Percentiles rank a stretch among this genome's conserved stretches.
Evolutionary conservation across 148 eudicot genomes (phyloP).

Genomic region (Rhododendron simsii): DNA sequence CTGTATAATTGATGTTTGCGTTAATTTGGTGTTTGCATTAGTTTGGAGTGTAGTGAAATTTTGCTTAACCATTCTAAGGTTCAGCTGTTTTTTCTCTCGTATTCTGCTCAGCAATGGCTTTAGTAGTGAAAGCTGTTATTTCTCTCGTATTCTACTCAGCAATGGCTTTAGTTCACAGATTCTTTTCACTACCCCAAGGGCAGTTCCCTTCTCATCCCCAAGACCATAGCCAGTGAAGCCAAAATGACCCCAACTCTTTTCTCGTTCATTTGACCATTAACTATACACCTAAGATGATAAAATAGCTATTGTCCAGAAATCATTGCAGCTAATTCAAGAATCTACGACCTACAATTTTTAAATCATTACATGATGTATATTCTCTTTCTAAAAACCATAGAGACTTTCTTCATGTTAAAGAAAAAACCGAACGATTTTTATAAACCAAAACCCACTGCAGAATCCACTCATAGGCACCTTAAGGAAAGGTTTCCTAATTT

Average conservation of each 20-base stretch:
- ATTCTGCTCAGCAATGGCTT: not conserved
- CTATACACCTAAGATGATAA: not conserved
- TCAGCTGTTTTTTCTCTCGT: not conserved
- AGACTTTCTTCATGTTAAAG: not conserved
- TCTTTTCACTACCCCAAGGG: not conserved
- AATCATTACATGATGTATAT: not conserved
- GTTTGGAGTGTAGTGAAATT: not conserved
- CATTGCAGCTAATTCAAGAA: not conserved
- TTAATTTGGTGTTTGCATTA: not conserved
- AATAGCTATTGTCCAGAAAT: not conserved
- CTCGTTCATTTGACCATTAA: not conserved
- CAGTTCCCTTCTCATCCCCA: not conserved
- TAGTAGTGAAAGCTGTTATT: not conserved
- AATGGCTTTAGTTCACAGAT: not conserved
- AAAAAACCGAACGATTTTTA: not conserved
- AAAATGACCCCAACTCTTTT: not conserved
- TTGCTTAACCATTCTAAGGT: not conserved
- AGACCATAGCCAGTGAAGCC: not conserved
- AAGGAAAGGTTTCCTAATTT: not conserved
- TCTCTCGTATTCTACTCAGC: not conserved
- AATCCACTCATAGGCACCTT: not conserved
- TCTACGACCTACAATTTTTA: not conserved
- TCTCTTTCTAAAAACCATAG: not conserved
- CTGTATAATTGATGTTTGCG: not conserved
- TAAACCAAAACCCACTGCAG: not conserved